phyloP scores from a whole-genome alignment of 441 rosid genomes.

The Bruguiera hainesii region DNA sequence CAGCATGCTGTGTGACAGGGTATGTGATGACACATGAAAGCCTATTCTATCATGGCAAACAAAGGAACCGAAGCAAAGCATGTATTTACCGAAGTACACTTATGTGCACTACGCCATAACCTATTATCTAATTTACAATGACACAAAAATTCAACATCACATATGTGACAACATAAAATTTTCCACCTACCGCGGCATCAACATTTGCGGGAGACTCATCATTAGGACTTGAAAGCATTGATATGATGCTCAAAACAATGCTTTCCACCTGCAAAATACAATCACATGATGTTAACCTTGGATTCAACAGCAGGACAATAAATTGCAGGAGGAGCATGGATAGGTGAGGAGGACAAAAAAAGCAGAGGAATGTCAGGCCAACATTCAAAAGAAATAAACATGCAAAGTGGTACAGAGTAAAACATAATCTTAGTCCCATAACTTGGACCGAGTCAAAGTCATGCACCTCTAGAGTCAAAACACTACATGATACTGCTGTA shows the following conservation, averaged over 20 bases:
- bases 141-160: not conserved
- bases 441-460: not conserved
- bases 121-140: not conserved
- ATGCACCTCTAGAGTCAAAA: not conserved
- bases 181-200: slow-evolving; percentile 74
- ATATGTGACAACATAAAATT: not conserved
- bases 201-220: slow-evolving; percentile 91
- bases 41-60: too few species aligned
- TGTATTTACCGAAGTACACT: too few species aligned
- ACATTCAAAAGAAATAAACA: not conserved
- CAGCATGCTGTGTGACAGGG: too few species aligned
- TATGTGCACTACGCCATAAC: not conserved
- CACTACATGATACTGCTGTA: not conserved
- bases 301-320: not conserved
- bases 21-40: too few species aligned
- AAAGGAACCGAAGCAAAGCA: too few species aligned
- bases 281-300: not conserved
- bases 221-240: slow-evolving; percentile 87
- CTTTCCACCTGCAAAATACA: slow-evolving; percentile 73
- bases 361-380: not conserved
- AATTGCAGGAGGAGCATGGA: not conserved
- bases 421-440: not conserved
- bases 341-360: not conserved
- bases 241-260: slow-evolving; percentile 84
- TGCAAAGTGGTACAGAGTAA: not conserved